These are phyloP conservation scores for Colletotrichum gigasporum DNA, from an alignment of 2,329 filamentous ascomycete genomes.

Conservation along the genomic window DNA sequence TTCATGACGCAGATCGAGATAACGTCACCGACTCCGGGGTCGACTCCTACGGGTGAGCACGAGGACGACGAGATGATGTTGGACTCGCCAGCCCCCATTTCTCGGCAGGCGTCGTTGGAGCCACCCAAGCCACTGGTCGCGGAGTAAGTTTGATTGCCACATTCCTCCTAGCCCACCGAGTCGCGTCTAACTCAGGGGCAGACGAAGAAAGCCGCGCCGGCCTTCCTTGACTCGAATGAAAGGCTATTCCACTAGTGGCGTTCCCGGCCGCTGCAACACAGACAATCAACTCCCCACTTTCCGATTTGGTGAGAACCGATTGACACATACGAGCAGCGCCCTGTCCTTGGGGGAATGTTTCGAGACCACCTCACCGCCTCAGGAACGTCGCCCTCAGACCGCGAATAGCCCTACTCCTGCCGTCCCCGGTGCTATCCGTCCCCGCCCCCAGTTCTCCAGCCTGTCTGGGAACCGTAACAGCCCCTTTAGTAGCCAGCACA, in stretches of 20 bases:
- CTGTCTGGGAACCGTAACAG: conserved; percentile 72
- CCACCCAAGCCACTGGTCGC: conserved; percentile 56
- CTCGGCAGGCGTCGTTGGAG: conserved; percentile 58
- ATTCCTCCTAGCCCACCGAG: conserved; percentile 21
- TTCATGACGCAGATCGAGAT: conserved; percentile 73
- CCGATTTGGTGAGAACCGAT: conserved; percentile 64
- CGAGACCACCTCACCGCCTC: conserved; percentile 76
- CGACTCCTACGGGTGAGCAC: conserved; percentile 53
- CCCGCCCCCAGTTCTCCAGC: conserved; percentile 72
- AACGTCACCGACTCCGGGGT: conserved; percentile 76
- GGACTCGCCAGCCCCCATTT: conserved; percentile 64
- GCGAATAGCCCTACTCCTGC: conserved; percentile 66
- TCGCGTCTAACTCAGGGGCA: conserved; percentile 44
- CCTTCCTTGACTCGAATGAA: conserved; percentile 81
- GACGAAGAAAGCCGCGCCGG: conserved; percentile 74
- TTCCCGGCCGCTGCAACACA: conserved; percentile 67
- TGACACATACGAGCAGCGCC: conserved; percentile 51
- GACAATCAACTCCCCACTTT: conserved; percentile 78
- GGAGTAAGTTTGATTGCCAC: conserved; percentile 57
- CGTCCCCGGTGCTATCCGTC: conserved; percentile 67
- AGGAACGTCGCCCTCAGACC: conserved; percentile 70
- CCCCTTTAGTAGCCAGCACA: conserved; percentile 77
- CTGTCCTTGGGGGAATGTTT: conserved; percentile 85
- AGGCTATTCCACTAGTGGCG: conserved; percentile 73
- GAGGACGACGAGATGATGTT: conserved; percentile 63